Evolutionary conservation across 2,329 filamentous ascomycete species (phyloP).

Genomic region (Chalaropsis thielavioides): DNA sequence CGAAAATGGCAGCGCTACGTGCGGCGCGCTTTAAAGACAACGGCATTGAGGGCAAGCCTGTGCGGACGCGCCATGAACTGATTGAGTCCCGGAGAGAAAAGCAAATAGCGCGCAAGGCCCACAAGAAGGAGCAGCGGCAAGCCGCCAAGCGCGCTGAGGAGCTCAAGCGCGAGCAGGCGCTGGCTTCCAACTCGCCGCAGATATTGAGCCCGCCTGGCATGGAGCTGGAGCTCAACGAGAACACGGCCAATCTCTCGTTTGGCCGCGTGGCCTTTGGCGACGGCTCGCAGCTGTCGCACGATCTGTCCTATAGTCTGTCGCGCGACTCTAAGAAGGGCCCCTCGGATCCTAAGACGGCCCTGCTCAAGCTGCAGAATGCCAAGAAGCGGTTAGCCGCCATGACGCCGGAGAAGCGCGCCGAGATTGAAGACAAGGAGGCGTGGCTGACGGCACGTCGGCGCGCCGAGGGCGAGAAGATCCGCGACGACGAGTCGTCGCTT

Average conservation of each 20-base stretch:
- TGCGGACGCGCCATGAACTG: constrained; percentile 76
- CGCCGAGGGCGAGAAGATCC: constrained; percentile 77
- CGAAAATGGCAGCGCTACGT: constrained; percentile 71
- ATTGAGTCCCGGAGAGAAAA: constrained; percentile 81
- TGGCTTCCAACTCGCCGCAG: constrained; percentile 47
- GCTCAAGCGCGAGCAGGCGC: constrained; percentile 45
- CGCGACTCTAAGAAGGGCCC: constrained; percentile 60
- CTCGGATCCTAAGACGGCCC: constrained; percentile 68
- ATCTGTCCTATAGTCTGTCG: constrained; percentile 44
- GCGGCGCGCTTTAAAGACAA: constrained; percentile 60
- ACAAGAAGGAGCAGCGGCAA: constrained; percentile 72
- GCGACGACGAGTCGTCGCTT: constrained; percentile 70
- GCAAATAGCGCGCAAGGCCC: constrained; percentile 69
- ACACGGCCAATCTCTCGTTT: constrained; percentile 56
- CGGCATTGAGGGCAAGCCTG: constrained; percentile 63
- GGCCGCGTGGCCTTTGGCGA: constrained; percentile 84
- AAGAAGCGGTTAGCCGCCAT: constrained; percentile 62
- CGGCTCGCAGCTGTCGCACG: constrained; percentile 63
- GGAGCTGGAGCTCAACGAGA: constrained; percentile 35
- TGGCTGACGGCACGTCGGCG: constrained; percentile 87
- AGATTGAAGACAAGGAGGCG: constrained; percentile 82
- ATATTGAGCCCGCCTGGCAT: constrained; percentile 35
- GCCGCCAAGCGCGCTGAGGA: constrained; percentile 72
- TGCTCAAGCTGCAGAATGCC: constrained; percentile 77
- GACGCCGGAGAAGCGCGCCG: constrained; percentile 65